Evolutionary conservation across 1,139 yeast genomes (phyloP).

Genomic region (Candida sanyaensis): DNA sequence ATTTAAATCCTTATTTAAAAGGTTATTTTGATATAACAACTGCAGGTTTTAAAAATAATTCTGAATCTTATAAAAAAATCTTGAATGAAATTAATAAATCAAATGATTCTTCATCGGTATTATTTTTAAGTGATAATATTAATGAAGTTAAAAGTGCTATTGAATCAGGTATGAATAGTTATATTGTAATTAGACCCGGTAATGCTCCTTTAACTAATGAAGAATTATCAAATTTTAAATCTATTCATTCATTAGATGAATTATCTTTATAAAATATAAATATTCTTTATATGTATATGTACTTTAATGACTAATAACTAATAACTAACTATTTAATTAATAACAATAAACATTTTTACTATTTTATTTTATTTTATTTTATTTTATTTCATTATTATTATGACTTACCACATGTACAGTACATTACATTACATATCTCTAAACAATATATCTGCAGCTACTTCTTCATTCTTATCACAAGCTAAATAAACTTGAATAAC

Average conservation of each 20-base stretch:
- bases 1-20: constrained; percentile 53
- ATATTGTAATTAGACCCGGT: constrained; percentile 73
- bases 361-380: too few relatives aligned
- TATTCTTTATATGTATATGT: too few relatives aligned
- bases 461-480: constrained; percentile 96
- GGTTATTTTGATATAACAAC: constrained; percentile 88
- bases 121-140: constrained; percentile 78
- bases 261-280: constrained; percentile 11
- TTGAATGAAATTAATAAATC: constrained; percentile 41
- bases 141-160: constrained; percentile 72
- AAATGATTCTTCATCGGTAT: constrained; percentile 31
- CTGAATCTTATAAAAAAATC: constrained; percentile 60
- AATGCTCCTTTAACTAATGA: constrained; percentile 54
- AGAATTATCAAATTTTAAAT: constrained; percentile 22
- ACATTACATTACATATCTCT: constrained; percentile 39
- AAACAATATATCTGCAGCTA: constrained; percentile 89
- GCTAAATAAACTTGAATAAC: constrained; percentile 97
- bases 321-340: too few relatives aligned
- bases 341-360: too few relatives aligned
- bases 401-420: too few relatives aligned
- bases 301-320: neutral
- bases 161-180: constrained; percentile 60
- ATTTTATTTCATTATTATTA: too few relatives aligned
- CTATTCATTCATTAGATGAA: constrained; percentile 22
- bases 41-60: constrained; percentile 70